These are phyloP conservation scores for Phytopythium ostracodes DNA, from an alignment of 352 stramenopile genomes.

Conservation along the genomic window DNA sequence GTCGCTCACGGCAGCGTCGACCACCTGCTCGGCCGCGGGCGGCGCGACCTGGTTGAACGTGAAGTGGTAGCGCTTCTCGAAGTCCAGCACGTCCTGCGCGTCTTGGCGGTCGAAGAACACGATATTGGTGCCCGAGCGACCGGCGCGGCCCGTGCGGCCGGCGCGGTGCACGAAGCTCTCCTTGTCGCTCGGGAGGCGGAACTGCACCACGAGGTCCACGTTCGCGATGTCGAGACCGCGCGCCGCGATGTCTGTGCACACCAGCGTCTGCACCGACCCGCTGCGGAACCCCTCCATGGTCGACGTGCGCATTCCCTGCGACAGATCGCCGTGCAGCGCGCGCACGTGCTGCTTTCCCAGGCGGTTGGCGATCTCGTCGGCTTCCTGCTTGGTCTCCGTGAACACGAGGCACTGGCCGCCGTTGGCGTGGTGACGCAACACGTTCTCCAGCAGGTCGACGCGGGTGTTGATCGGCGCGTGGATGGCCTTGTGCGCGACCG, in stretches of 20 bases:
- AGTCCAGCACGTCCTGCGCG: constrained; percentile 59
- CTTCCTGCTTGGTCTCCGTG: constrained; percentile 95
- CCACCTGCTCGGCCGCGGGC: constrained; percentile 55
- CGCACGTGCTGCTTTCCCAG: constrained; percentile 56
- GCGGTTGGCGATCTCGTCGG: constrained; percentile 92
- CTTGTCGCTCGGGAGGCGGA: constrained; percentile 90
- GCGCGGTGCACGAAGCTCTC: constrained; percentile 95
- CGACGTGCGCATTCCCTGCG: constrained; percentile 87
- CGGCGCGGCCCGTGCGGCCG: constrained; percentile 86
- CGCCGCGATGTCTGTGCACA: constrained; percentile 90
- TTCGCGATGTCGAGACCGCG: constrained; percentile 88
- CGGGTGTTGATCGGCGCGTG: constrained; percentile 78
- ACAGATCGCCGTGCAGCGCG: constrained; percentile 75
- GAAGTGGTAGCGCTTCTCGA: constrained; percentile 78
- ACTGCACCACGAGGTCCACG: constrained; percentile 92
- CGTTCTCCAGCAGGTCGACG: constrained; percentile 60
- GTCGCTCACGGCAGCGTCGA: constrained; percentile 49
- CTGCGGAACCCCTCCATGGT: constrained; percentile 96
- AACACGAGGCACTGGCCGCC: constrained; percentile 93
- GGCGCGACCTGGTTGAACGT: constrained; percentile 55
- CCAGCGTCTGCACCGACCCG: constrained; percentile 90
- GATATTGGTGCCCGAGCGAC: constrained; percentile 77
- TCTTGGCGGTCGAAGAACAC: constrained; percentile 83
- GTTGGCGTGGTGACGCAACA: constrained; percentile 62
- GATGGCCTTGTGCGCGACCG: constrained; percentile 91